These are phyloP conservation scores for Cladosporium cucumerinum DNA, from an alignment of 2,329 filamentous ascomycete species.

Conservation along the genomic window DNA sequence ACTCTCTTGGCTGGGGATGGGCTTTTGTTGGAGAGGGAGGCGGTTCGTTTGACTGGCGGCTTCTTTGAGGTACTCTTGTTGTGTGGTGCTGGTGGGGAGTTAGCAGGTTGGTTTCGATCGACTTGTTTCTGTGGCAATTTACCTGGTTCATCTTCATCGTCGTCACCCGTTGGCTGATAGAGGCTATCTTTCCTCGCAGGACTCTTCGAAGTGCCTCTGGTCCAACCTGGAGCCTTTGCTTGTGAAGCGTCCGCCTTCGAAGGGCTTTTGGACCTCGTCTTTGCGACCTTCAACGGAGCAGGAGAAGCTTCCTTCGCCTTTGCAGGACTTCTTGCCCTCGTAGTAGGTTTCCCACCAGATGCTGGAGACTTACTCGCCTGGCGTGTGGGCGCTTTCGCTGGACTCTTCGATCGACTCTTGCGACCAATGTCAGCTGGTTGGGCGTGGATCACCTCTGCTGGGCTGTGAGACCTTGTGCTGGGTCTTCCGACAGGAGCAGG, in stretches of 20 bases:
- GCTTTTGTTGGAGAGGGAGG: not conserved
- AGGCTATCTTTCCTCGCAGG: not conserved
- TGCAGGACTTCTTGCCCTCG: not conserved
- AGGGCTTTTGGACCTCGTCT: not conserved
- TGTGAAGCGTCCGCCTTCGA: not conserved
- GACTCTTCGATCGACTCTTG: conserved; percentile 3
- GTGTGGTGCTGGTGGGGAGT: not conserved
- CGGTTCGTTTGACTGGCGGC: not conserved
- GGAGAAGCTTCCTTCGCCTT: not conserved
- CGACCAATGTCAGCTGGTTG: not conserved
- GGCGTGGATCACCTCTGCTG: not conserved
- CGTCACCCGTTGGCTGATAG: not conserved
- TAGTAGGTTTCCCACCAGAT: not conserved
- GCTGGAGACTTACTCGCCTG: not conserved
- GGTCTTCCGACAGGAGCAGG: not conserved
- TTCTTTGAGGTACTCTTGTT: not conserved
- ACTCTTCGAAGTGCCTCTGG: not conserved
- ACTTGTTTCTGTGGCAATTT: not conserved
- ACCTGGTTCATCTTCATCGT: not conserved
- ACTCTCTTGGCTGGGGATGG: not conserved
- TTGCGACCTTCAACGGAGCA: not conserved
- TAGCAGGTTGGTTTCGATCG: not conserved
- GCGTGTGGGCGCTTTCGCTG: conserved; percentile 2
- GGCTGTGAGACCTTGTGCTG: not conserved
- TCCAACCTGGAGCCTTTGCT: not conserved